Evolutionary conservation across 345 rosid genomes (phyloP), one percentile per base, ranked within the genome.

Genomic region (Bretschneidera sinensis): DNA sequence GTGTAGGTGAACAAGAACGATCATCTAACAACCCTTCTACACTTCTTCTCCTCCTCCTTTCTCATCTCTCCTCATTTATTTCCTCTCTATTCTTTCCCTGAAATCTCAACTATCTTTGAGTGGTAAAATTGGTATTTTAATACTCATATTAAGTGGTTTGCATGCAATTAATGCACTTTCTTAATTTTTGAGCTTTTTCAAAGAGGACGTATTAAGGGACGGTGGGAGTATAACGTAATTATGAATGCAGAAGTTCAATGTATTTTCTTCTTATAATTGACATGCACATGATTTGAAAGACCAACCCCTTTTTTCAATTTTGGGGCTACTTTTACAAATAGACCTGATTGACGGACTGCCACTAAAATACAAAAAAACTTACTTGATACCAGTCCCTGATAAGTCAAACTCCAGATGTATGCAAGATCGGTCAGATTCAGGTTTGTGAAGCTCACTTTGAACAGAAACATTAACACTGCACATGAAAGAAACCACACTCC

Each of bases 371-470:
- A n/a, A n/a, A 57, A 47, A 64, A 28, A 72, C 95, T 83, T 81
- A 89, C 97, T 39, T 73, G 48, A 92, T 75, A 48, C 89, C 76
- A 64, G 91, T 85, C 67, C 83, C 85, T 24, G 88, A 70, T 59
- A 83, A 75, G 73, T 89, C 96, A 65, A 92, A 92, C 76, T 92
- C 98, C 71, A 92, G 68, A 83, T 92, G 98, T 52, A 85, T 87
- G 78, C 98, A 92, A 33, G 97, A 92, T 43, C 97, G 85, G 55
- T 92, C 94, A 58, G 98, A 92, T 70, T 72, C 94, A 43, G 88
- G 79, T 74, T 73, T 85, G 71, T 92, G 98, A 54, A 92, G 97
- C 83, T 92, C 97, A 61, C 68, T 89, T 73, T 63, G 89, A 22
- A 81, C 75, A 62, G 88, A 88, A 50, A 89, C 97, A 74, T 87